These are phyloP conservation scores for Pythium rhizo-oryzae DNA, from an alignment of 352 stramenopile genomes.

Conservation along the genomic window DNA sequence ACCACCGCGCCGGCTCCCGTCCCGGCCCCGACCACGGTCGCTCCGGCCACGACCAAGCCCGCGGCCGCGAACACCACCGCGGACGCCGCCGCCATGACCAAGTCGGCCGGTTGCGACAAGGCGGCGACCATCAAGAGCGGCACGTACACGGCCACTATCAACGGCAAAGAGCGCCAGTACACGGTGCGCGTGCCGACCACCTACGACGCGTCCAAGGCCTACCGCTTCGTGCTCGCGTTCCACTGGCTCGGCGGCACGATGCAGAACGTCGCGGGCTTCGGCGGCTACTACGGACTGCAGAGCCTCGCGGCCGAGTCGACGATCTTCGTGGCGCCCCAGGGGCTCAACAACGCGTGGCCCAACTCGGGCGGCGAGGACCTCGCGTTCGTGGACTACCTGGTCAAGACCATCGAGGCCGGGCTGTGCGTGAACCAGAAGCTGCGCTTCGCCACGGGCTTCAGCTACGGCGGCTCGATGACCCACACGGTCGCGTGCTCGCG, in stretches of 20 bases:
- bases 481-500: conserved; percentile 31
- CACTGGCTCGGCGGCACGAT: conserved; percentile 38
- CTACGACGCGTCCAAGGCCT: conserved; percentile 30
- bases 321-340: conserved; percentile 40
- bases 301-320: conserved; percentile 29
- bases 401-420: conserved; percentile 30
- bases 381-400: conserved; percentile 32
- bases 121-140: conserved; percentile 17
- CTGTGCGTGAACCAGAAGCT: conserved; percentile 38
- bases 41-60: too few species aligned
- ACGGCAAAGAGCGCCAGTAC: conserved; percentile 34
- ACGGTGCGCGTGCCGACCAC: conserved; percentile 33
- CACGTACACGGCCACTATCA: conserved; percentile 25
- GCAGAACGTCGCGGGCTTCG: too few species aligned
- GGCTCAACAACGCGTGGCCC: conserved; percentile 21
- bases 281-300: conserved; percentile 33
- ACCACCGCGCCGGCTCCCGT: too few species aligned
- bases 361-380: conserved; percentile 37
- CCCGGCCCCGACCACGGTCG: too few species aligned
- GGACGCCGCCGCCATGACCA: too few species aligned
- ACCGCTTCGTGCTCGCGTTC: conserved; percentile 36
- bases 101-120: conserved; percentile 25
- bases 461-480: conserved; percentile 35
- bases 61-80: too few species aligned
- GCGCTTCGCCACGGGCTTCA: conserved; percentile 44